phyloP scores from a whole-genome alignment of 148 eudicot genomes.

The Mesembryanthemum crystallinum region DNA sequence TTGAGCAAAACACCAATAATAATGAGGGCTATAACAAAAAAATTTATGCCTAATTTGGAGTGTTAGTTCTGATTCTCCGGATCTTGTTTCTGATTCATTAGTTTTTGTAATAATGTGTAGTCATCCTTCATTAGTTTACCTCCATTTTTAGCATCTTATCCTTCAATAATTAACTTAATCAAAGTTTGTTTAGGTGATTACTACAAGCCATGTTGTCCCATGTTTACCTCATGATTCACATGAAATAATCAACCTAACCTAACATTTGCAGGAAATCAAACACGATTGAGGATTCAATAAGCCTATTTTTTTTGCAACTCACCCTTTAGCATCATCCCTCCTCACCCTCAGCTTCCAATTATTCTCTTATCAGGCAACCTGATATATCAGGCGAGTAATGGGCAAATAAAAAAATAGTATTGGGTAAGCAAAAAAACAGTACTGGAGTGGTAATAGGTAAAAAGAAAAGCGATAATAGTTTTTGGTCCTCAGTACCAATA shows the following conservation, averaged over 20 bases:
- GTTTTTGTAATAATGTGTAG: conserved; percentile 7
- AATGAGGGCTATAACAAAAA: neutral
- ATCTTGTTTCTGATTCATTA: conserved; percentile 17
- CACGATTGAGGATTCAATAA: no score
- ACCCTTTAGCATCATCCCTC: no score
- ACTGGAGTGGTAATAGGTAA: no score
- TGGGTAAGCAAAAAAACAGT: no score
- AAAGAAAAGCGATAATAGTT: no score
- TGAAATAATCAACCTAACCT: conserved; percentile 1
- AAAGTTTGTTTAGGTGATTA: neutral
- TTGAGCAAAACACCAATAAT: neutral
- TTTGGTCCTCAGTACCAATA: no score
- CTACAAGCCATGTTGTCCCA: neutral
- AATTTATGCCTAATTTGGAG: conserved; percentile 10
- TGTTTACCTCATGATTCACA: conserved; percentile 19
- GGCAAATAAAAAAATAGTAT: no score
- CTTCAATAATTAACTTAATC: neutral
- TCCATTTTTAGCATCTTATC: no score
- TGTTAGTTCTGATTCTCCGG: conserved; percentile 21
- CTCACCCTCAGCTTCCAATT: no score
- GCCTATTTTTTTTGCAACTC: no score
- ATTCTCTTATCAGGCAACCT: no score
- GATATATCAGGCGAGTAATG: no score
- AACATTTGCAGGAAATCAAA: neutral
- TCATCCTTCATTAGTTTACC: neutral